Evolutionary conservation across 805 yeast genomes (phyloP).

Genomic region (Starmerella tilneyi): DNA sequence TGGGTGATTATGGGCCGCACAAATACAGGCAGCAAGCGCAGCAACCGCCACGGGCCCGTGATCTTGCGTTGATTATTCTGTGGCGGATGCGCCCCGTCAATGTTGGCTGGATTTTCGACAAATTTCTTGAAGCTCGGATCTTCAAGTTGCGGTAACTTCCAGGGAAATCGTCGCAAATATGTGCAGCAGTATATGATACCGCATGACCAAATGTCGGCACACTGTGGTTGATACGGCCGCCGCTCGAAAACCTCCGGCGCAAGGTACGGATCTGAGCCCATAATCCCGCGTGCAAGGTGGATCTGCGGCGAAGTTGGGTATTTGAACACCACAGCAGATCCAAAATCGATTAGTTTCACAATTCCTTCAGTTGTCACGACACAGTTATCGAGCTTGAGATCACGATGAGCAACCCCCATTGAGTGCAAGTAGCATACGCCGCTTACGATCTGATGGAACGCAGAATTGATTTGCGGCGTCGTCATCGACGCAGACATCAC

Average conservation of each 20-base stretch:
- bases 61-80: constrained; percentile 29
- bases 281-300: constrained; percentile 69
- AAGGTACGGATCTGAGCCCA: constrained; percentile 91
- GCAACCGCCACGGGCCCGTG: constrained; percentile 61
- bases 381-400: constrained; percentile 85
- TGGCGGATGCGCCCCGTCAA: constrained; percentile 25
- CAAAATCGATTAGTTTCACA: constrained; percentile 83
- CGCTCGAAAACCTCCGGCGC: constrained; percentile 77
- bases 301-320: constrained; percentile 49
- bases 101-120: constrained; percentile 25
- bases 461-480: constrained; percentile 60
- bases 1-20: constrained; percentile 50
- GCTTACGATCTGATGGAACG: constrained; percentile 64
- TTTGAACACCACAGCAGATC: constrained; percentile 76
- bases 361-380: constrained; percentile 68
- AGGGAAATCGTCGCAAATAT: constrained; percentile 78
- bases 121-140: constrained; percentile 71
- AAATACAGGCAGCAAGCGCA: constrained; percentile 59
- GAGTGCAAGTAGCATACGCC: constrained; percentile 71
- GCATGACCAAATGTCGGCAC: constrained; percentile 85
- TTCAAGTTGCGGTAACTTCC: constrained; percentile 78
- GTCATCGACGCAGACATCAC: constrained; percentile 83
- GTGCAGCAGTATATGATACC: constrained; percentile 90
- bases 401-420: constrained; percentile 86
- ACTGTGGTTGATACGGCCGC: constrained; percentile 65